Percentiles rank a stretch among this genome's conserved stretches.
Evolutionary conservation across 495 filamentous ascomycete species (phyloP).

Genomic region (Aspergillus asperescens): DNA sequence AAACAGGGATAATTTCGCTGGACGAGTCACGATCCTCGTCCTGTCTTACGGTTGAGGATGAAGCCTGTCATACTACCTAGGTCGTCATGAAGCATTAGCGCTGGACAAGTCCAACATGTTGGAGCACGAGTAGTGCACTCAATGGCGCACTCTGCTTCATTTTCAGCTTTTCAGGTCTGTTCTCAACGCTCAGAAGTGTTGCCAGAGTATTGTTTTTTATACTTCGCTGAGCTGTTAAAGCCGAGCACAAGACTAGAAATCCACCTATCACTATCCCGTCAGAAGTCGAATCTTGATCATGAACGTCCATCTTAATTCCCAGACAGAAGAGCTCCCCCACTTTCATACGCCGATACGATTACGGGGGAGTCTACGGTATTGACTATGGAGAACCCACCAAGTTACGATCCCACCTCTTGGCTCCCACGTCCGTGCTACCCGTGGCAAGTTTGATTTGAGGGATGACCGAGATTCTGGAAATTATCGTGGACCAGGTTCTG

Average conservation of each 20-base stretch:
- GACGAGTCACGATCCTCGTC: not conserved
- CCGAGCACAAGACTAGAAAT: not conserved
- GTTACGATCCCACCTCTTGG: not conserved
- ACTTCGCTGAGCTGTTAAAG: not conserved
- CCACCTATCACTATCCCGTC: not conserved
- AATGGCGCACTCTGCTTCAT: not conserved
- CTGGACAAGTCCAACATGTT: not conserved
- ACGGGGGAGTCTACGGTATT: too few species aligned
- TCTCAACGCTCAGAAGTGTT: not conserved
- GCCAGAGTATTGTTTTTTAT: not conserved
- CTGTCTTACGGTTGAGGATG: not conserved
- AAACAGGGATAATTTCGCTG: slow-evolving; percentile 7
- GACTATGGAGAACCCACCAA: not conserved
- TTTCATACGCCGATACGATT: too few species aligned
- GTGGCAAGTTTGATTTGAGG: not conserved
- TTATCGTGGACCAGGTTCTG: not conserved
- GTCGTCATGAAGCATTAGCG: slow-evolving; percentile 1
- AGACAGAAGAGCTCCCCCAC: not conserved
- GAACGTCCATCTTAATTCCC: slow-evolving; percentile 7
- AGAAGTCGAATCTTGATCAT: slow-evolving; percentile 4
- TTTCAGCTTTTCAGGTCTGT: not conserved
- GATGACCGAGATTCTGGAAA: not conserved
- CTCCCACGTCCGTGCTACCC: not conserved
- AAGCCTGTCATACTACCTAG: not conserved
- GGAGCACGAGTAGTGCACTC: not conserved